These are phyloP conservation scores for Aquilaria agallochum DNA, from an alignment of 441 rosid genomes.

Conservation along the genomic window DNA sequence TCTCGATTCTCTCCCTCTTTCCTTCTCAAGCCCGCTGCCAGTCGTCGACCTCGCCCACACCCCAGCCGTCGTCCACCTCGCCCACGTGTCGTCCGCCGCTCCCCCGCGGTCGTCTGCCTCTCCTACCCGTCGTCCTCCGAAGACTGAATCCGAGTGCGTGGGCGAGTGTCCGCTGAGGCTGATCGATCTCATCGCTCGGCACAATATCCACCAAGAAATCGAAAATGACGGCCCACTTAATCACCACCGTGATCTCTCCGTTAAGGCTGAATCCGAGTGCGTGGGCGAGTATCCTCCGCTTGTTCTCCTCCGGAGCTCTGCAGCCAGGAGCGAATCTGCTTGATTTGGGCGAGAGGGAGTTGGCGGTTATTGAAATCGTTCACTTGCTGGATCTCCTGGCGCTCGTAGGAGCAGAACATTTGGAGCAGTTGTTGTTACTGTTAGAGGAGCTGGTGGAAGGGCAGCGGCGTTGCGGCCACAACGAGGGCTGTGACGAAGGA, in stretches of 20 bases:
- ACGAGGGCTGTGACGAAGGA: conserved; percentile 10
- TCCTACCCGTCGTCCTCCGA: too few relatives aligned
- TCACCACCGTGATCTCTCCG: too few relatives aligned
- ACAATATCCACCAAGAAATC: too few relatives aligned
- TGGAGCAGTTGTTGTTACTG: conserved; percentile 91
- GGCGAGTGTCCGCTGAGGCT: too few relatives aligned
- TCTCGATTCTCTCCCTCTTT: too few relatives aligned
- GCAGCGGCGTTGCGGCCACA: conserved; percentile 28
- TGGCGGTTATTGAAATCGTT: conserved; percentile 91
- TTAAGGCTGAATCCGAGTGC: conserved; percentile 25
- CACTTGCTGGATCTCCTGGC: conserved; percentile 81
- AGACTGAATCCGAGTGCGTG: too few relatives aligned
- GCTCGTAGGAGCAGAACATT: conserved; percentile 82
- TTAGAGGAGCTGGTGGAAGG: conserved; percentile 69
- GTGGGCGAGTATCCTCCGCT: conserved; percentile 56
- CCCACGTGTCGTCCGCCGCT: too few relatives aligned
- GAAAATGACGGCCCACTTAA: too few relatives aligned
- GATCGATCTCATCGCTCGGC: conserved; percentile 46
- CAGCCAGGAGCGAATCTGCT: conserved; percentile 91
- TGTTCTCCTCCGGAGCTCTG: conserved; percentile 89
- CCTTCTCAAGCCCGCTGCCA: too few relatives aligned
- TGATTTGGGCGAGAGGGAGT: conserved; percentile 84
- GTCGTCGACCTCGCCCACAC: too few relatives aligned
- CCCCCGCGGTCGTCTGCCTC: too few relatives aligned
- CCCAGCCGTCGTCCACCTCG: too few relatives aligned